A percentile compares a stretch with the other conserved stretches of the same genome.
phyloP scores from a whole-genome alignment of 352 stramenopile genomes.

The Phytophthora meadii region DNA sequence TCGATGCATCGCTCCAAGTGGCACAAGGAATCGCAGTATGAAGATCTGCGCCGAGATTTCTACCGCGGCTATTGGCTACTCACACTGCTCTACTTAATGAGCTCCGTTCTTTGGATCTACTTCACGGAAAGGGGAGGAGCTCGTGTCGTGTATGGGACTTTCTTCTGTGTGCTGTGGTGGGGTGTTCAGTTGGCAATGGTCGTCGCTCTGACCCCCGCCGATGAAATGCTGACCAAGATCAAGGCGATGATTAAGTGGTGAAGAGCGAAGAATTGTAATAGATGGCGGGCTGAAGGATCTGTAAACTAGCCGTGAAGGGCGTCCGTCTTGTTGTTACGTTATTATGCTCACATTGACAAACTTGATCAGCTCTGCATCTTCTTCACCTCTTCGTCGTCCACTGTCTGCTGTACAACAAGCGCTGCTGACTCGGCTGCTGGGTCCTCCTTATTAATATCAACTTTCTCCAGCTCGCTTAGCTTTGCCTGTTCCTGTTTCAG shows the following conservation, averaged over 20 bases:
- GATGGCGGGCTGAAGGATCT: neutral
- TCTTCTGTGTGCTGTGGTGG: constrained; percentile 63
- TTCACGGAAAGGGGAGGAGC: constrained; percentile 57
- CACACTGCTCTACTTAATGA: constrained; percentile 48
- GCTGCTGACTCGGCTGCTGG: constrained; percentile 9
- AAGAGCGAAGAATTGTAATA: constrained; percentile 7
- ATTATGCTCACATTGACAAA: too few relatives aligned
- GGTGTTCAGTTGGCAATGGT: constrained; percentile 61
- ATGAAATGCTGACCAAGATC: constrained; percentile 49
- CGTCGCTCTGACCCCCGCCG: constrained; percentile 65
- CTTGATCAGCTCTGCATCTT: constrained; percentile 19
- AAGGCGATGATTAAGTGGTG: constrained; percentile 34
- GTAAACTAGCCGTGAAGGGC: neutral
- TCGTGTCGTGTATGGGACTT: constrained; percentile 55
- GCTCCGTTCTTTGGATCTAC: constrained; percentile 63
- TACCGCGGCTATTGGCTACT: constrained; percentile 76
- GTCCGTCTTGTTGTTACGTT: neutral
- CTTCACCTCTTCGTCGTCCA: constrained; percentile 15
- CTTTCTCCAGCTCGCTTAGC: constrained; percentile 10
- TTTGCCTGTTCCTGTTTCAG: constrained; percentile 28
- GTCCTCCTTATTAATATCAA: constrained; percentile 9
- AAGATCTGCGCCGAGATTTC: constrained; percentile 52
- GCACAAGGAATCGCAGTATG: constrained; percentile 42
- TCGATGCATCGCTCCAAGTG: constrained; percentile 62
- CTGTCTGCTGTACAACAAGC: constrained; percentile 29